Percentiles rank a stretch among this genome's conserved stretches.
phyloP scores from a whole-genome alignment of 352 stramenopile genomes.

The Aphanomyces cochlioides region DNA sequence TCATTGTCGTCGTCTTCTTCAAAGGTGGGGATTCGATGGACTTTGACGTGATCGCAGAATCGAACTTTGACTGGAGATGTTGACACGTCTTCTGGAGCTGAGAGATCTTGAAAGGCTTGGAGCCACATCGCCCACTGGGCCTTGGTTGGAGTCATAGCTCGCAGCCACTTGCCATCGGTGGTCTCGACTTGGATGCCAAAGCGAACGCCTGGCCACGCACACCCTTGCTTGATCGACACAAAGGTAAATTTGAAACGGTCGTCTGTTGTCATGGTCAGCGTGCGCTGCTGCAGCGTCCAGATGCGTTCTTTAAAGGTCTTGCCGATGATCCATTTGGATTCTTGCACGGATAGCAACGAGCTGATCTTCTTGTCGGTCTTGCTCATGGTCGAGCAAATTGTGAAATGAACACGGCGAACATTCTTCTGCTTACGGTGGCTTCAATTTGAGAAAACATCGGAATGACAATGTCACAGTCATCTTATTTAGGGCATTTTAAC shows the following conservation, averaged over 20 bases:
- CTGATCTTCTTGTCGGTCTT: too few relatives aligned
- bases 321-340: neutral
- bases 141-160: neutral
- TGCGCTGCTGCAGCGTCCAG: neutral
- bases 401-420: too few relatives aligned
- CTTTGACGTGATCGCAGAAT: neutral
- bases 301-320: neutral
- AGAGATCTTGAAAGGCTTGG: neutral
- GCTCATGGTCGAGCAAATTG: too few relatives aligned
- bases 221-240: neutral
- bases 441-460: too few relatives aligned
- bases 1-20: neutral
- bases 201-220: neutral
- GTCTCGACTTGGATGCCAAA: conserved; percentile 2
- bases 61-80: neutral
- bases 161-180: neutral
- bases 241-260: neutral
- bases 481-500: too few relatives aligned
- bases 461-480: too few relatives aligned
- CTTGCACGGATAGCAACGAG: neutral
- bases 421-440: too few relatives aligned
- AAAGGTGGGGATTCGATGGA: neutral
- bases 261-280: neutral
- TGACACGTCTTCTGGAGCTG: too few relatives aligned
- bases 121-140: neutral